A percentile compares a stretch with the other conserved stretches of the same genome.
These are phyloP conservation scores for Globisporangium rhizosaccharum DNA, from an alignment of 352 stramenopile species.

Conservation along the genomic window DNA sequence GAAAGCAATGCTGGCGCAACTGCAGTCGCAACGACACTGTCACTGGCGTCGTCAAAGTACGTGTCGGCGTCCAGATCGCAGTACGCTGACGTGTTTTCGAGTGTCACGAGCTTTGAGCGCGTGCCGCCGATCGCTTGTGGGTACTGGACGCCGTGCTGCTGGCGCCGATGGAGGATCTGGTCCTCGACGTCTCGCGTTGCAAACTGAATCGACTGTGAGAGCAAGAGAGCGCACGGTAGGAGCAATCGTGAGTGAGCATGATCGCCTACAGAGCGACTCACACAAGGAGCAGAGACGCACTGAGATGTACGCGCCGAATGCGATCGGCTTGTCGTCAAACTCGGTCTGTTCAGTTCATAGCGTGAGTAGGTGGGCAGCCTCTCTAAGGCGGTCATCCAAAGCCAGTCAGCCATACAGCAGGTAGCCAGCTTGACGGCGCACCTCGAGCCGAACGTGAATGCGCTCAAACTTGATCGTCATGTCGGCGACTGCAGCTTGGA, in stretches of 20 bases:
- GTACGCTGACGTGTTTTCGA: slow-evolving; percentile 61
- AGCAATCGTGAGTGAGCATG: neutral
- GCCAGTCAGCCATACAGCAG: neutral
- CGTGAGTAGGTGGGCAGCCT: neutral
- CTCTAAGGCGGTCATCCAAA: too few species aligned
- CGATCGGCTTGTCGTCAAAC: slow-evolving; percentile 30
- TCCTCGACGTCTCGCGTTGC: slow-evolving; percentile 43
- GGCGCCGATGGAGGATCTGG: slow-evolving; percentile 54
- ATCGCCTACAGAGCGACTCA: neutral
- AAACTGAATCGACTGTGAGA: slow-evolving; percentile 45
- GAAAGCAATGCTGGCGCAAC: neutral
- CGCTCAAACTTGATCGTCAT: slow-evolving; percentile 60
- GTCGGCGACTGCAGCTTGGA: slow-evolving; percentile 41
- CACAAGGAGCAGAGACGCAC: slow-evolving; percentile 15
- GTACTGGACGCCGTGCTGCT: slow-evolving; percentile 48
- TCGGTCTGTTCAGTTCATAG: slow-evolving; percentile 22
- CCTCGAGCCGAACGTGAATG: slow-evolving; percentile 67
- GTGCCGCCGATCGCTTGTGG: slow-evolving; percentile 18
- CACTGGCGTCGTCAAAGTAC: slow-evolving; percentile 13
- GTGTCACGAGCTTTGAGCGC: slow-evolving; percentile 50
- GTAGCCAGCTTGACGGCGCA: slow-evolving; percentile 9
- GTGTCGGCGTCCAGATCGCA: slow-evolving; percentile 41
- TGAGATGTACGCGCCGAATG: slow-evolving; percentile 55
- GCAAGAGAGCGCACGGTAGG: neutral
- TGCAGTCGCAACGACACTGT: neutral